phyloP scores from a whole-genome alignment of 257 asterid species.

The Echium plantagineum region DNA sequence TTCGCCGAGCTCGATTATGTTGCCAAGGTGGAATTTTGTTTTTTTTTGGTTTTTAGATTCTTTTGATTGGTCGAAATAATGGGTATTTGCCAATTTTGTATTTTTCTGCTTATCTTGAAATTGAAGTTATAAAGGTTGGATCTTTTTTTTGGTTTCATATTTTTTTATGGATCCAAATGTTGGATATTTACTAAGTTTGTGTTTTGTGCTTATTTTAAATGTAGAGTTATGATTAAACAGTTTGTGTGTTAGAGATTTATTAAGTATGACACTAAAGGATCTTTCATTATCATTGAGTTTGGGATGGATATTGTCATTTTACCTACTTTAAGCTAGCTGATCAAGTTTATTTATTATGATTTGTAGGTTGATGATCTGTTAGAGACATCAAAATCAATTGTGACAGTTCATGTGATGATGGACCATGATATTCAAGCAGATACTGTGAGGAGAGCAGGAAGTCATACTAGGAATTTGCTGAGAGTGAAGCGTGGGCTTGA shows the following conservation, averaged over 20 bases:
- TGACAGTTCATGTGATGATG: conserved; percentile 54
- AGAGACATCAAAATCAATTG: conserved; percentile 59
- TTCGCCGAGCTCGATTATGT: conserved; percentile 88
- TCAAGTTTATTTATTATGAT: background rate
- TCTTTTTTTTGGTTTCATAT: background rate
- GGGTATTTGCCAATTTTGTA: too few species aligned
- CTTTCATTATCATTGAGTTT: background rate
- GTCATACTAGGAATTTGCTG: conserved; percentile 84
- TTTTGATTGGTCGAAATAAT: background rate
- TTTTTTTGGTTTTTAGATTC: background rate
- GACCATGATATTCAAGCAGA: conserved; percentile 56
- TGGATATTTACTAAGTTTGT: too few species aligned
- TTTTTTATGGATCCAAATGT: too few species aligned
- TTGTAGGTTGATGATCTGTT: conserved; percentile 75
- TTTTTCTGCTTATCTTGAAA: background rate
- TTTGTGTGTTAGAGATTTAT: too few species aligned
- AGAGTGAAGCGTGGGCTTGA: conserved; percentile 92
- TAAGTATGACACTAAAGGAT: background rate
- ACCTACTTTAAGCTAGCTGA: background rate
- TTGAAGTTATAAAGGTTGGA: background rate
- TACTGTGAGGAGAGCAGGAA: conserved; percentile 66
- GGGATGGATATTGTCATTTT: background rate
- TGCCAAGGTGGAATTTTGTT: conserved; percentile 49
- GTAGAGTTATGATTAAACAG: too few species aligned
- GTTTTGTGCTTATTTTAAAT: too few species aligned